Evolutionary conservation across 1,284 basidiomycete genomes (phyloP), one percentile per base, ranked within the genome.

Genomic region (Ustilago bromivora): DNA sequence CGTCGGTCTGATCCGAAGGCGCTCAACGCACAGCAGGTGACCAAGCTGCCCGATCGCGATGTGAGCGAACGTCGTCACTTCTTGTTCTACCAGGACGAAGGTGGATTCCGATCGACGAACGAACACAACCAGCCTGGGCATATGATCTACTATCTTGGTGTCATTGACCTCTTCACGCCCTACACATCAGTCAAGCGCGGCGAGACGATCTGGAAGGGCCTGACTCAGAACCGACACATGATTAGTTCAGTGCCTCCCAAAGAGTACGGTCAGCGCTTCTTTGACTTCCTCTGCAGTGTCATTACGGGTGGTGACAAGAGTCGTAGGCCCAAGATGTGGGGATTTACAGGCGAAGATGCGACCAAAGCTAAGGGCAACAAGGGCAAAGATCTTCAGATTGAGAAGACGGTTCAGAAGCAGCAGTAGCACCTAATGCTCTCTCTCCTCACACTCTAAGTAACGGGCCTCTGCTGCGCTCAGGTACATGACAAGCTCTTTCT

Each of bases 51-150:
- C 0, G 87, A 88, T 35, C 89, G 90, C 56, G 90, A 91, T 71
- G 68, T 88, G 0, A 91, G 90, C 53, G 94, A 97, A 81, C 90
- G 94, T 31, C 90, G 92, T 55, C 91, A 94, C 75, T 95, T 96
- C 86, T 87, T 97, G 41, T 99, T 98, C 87, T 98, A 98, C 85
- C 94, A 96, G 84, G 95, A 99, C 84, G 97, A 99, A 83, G 96
- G 96, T 31, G 96, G 97, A 1, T 87, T 97, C 67, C 90, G 92
- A 34, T 94, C 95, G 32, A 97, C 96, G 15, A 92, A 96, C 86
- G 94, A 96, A 80, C 87, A 86, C 28, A 96, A 98, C 85, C 88
- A 90, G 36, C 87, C 90, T 4, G 87, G 92, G 86, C 91, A 92
- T 78, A 91, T 90, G 58, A 93, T 99, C 71, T 99, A 98, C 87